These are phyloP conservation scores for Gossypium thurberi DNA, from an alignment of 345 rosid species.

Conservation along the genomic window DNA sequence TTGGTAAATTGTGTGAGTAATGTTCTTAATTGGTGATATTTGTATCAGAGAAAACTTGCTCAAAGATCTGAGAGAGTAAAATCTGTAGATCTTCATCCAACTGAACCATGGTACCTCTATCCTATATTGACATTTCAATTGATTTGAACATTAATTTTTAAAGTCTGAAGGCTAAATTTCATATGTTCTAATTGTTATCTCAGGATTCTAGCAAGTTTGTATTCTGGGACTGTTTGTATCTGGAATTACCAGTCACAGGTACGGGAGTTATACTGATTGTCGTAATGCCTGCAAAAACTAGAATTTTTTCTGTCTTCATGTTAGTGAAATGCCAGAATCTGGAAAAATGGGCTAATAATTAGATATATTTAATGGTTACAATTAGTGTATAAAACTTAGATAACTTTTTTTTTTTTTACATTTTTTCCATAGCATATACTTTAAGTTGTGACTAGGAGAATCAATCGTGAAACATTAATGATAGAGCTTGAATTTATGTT, in stretches of 20 bases:
- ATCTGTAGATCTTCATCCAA: constrained; percentile 63
- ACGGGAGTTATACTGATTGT: constrained; percentile 15
- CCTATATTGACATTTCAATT: not conserved
- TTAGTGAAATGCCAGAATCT: not conserved
- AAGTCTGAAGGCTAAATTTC: not conserved
- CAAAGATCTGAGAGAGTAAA: constrained; percentile 62
- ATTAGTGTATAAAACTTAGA: not conserved
- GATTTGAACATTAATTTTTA: not conserved
- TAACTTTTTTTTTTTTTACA: not conserved
- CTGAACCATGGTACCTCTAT: constrained; percentile 55
- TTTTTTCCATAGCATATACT: not conserved
- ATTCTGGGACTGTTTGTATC: constrained; percentile 61
- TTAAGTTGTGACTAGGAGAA: not conserved
- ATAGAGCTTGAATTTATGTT: not conserved
- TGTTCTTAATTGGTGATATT: constrained; percentile 8
- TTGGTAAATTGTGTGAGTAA: constrained; percentile 1
- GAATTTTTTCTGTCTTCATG: not conserved
- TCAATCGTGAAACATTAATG: not conserved
- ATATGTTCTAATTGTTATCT: constrained; percentile 3
- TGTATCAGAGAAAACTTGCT: constrained; percentile 47
- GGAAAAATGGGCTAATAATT: not conserved
- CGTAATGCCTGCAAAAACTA: not conserved
- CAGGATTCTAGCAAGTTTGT: constrained; percentile 67
- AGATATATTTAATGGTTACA: not conserved
- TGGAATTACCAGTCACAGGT: constrained; percentile 94